These are phyloP conservation scores for Peziza echinospora DNA, from an alignment of 495 filamentous ascomycete genomes.

Conservation along the genomic window DNA sequence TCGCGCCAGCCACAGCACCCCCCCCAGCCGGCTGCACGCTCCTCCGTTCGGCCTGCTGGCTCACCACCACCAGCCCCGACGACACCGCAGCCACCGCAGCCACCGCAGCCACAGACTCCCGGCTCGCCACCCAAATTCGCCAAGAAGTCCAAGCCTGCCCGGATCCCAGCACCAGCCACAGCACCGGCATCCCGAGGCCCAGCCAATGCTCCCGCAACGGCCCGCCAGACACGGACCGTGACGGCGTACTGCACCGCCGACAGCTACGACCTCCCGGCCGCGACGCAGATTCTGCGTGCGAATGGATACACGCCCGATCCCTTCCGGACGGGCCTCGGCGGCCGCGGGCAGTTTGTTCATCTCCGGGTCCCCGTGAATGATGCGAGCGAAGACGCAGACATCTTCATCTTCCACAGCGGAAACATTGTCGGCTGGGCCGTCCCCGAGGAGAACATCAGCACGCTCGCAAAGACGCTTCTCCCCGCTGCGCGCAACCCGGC, in stretches of 20 bases:
- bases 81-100: no score
- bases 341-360: conserved; percentile 13
- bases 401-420: conserved; percentile 93
- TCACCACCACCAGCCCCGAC: no score
- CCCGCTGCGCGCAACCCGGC: conserved; percentile 35
- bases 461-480: conserved; percentile 58
- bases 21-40: no score
- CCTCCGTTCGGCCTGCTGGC: no score
- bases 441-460: conserved; percentile 43
- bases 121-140: no score
- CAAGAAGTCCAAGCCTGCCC: no score
- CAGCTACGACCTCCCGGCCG: conserved; percentile 15
- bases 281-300: conserved; percentile 4
- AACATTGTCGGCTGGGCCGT: conserved; percentile 86
- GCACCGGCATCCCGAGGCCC: conserved; percentile 3
- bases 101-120: no score
- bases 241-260: conserved; percentile 18
- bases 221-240: no score
- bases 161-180: conserved; percentile 7
- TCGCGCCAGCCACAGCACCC: no score
- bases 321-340: conserved; percentile 7
- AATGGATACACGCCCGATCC: conserved; percentile 14
- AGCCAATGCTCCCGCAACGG: conserved; percentile 6
- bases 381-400: conserved; percentile 32
- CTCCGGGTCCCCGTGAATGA: conserved; percentile 4